These are phyloP conservation scores for Eucalyptus marginata DNA, from an alignment of 345 rosid genomes.

Conservation along the genomic window DNA sequence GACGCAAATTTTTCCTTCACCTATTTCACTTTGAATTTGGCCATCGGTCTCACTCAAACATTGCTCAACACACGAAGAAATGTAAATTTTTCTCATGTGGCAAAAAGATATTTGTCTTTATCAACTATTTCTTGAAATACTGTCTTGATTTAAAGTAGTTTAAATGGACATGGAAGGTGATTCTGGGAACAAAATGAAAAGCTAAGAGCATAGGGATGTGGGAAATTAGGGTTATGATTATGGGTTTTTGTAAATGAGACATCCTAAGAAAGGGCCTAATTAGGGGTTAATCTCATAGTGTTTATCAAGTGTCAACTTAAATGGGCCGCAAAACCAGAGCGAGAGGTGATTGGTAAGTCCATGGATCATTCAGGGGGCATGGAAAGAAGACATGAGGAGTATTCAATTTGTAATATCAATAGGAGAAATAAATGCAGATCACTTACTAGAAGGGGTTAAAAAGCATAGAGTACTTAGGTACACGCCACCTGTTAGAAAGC, in stretches of 20 bases:
- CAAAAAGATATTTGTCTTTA: not conserved
- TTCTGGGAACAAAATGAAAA: not conserved
- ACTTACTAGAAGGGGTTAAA: not conserved
- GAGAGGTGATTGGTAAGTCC: not conserved
- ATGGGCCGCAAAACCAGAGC: not conserved
- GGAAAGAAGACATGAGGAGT: not conserved
- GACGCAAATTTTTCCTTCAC: not conserved
- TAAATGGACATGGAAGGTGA: not conserved
- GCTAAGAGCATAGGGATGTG: not conserved
- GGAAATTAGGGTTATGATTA: not conserved
- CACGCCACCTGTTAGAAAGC: accelerated
- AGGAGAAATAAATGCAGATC: not conserved
- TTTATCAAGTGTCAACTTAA: not conserved
- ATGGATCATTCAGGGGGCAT: not conserved
- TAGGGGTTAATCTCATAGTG: not conserved
- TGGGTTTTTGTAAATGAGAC: not conserved
- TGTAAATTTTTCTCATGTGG: not conserved
- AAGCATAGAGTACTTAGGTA: not conserved
- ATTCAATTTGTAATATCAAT: not conserved
- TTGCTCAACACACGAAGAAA: not conserved
- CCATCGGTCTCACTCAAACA: not conserved
- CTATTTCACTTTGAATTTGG: not conserved
- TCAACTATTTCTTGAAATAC: not conserved
- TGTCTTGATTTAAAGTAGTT: not conserved
- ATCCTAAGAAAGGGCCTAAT: not conserved